These are phyloP conservation scores for Cephalotrichum gorgonifer DNA, from an alignment of 2,329 filamentous ascomycete genomes.

Conservation along the genomic window DNA sequence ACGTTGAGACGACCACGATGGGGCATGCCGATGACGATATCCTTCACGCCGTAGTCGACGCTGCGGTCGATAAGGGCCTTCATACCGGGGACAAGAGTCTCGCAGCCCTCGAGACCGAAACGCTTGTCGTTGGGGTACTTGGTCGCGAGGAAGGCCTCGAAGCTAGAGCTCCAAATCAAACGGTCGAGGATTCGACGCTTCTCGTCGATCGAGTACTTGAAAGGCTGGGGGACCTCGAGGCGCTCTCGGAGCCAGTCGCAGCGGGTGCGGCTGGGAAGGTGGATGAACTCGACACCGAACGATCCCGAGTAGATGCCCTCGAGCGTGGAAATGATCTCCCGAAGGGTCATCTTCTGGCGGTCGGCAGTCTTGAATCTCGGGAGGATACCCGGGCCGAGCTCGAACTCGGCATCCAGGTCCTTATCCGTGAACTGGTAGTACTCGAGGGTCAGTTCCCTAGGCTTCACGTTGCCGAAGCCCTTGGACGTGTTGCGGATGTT, in stretches of 20 bases:
- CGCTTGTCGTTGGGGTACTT: constrained; percentile 99
- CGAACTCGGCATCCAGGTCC: constrained; percentile 87
- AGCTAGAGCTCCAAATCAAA: constrained; percentile 96
- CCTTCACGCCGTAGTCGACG: constrained; percentile 96
- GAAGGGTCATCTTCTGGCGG: constrained; percentile 90
- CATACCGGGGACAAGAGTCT: constrained; percentile 96
- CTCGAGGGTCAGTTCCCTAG: constrained; percentile 85
- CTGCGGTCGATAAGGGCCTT: constrained; percentile 97
- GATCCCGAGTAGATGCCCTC: constrained; percentile 94
- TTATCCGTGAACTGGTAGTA: constrained; percentile 94
- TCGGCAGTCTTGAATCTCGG: constrained; percentile 84
- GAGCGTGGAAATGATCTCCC: constrained; percentile 87
- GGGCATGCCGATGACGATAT: constrained; percentile 99
- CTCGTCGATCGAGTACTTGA: constrained; percentile 96
- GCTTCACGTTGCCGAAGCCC: constrained; percentile 76
- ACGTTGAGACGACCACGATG: constrained; percentile 98
- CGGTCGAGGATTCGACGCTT: constrained; percentile 96
- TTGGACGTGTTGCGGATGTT: constrained; percentile 72
- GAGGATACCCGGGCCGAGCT: constrained; percentile 85
- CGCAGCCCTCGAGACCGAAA: constrained; percentile 95
- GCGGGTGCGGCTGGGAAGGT: constrained; percentile 93
- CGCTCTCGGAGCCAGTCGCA: constrained; percentile 98
- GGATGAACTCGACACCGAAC: constrained; percentile 98
- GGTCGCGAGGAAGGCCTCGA: constrained; percentile 87
- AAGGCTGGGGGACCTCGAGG: constrained; percentile 85